Base-by-base conservation (phyloP, 108 stramenopile genomes). In the Nitzschia sp. region DNA sequence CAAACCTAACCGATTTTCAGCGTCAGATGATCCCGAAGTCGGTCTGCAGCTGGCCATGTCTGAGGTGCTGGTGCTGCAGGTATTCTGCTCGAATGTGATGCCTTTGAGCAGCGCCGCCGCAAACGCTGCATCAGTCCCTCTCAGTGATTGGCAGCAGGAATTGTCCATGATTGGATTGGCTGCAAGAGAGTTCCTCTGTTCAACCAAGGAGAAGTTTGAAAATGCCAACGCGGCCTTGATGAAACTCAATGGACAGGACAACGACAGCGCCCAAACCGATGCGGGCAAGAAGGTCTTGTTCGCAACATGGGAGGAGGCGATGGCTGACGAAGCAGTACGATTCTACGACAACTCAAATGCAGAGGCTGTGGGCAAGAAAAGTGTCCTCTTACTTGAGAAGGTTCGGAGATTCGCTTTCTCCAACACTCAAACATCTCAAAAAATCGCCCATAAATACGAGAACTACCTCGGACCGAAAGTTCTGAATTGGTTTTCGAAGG, bases 391-490 rank as follows among this genome's bases (percentile, higher is more conserved):
- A 36, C 15, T 83, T 34, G 68, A 73, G 35, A 71, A 75, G 54
- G 19, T 78, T n/a, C 65, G 72, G 48, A 56, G 32, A 49, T 59
- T 23, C 23, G 64, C 66, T 19, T 67, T 55, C 35, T 54, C 54
- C 13, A 48, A 45, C 8, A 23, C 27, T n/a, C 36, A 38, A 34
- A 29, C 55, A 11, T 25, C 64, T 2, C 42, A 62, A 24, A 69
- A 63, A 15, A 23, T 31, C 27, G 36, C 46, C 21, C 68, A 54
- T 38, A 69, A 65, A 28, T 65, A 57, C 11, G 90, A 90, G 58
- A 82, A 81, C 59, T 87, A 83, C 13, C 78, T 95, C 2, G 90
- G 91, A 11, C 72, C 84, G 8, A 90, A 88, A 55, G 75, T 88
- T 15, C 36, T 85, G 2, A 59, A 55, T 17, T 95, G 91, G 91